Evolutionary conservation across 2,329 filamentous ascomycete species (phyloP), one percentile per base, ranked within the genome.

Genomic region (Neofusicoccum kwambonambiense): DNA sequence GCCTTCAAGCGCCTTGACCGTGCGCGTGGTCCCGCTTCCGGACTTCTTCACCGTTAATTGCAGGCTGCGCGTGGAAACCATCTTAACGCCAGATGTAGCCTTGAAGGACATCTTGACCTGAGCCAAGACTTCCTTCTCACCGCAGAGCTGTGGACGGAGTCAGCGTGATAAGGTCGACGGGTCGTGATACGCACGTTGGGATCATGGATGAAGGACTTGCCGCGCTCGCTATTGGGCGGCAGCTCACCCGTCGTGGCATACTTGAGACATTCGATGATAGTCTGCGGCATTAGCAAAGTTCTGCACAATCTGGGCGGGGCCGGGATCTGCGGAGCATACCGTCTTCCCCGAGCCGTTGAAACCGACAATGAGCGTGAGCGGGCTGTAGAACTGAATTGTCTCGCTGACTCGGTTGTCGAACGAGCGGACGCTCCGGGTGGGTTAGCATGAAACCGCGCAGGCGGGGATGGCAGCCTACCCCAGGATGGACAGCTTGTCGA

Each of bases 271-370:
- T 99, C 95, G 78, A 99, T 99, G 74, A 99, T 97, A 65, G 95
- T 98, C 82, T 86, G 66, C 45, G 41, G n/a, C 50, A 35, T n/a
- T 68, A 51, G 69, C 57, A 44, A 6, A 41, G 27, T 52, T 57
- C 2, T 39, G 11, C 27, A 17, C n/a, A 51, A 31, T 47, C 11
- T 58, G 22, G 56, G 41, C 15, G 27, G 6, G 22, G 5, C 56
- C 34, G 17, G 57, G 17, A 42, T 22, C 65, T 69, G 42, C 39
- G 31, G 34, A 47, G 34, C 31, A 71, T 79, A 86, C 84, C 9
- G 95, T 99, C 81, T 99, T 99, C 67, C 95, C 95, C 0, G 94
- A 98, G 64, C 95, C 95, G 81, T 99, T 99, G 79, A 93, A 92
- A 65, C 95, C 95, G 65, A 99, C 96, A 70, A 99, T 99, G 67